Base-by-base conservation (phyloP, 805 yeast species). In the Clavispora fructus region DNA sequence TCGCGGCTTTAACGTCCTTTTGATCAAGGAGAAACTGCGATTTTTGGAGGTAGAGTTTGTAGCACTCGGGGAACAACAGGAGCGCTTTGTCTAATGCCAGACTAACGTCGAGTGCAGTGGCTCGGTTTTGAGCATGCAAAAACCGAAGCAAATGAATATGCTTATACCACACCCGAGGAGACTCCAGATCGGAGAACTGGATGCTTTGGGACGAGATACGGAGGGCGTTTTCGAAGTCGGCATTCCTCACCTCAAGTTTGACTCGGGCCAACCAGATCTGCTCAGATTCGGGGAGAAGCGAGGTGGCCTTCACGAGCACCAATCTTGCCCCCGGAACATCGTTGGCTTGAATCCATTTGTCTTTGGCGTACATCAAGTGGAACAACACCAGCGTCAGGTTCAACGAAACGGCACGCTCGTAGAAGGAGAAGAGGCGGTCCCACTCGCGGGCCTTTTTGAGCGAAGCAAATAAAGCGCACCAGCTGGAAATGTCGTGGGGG, bases 261-360 rank as follows among this genome's bases (percentile, higher is more conserved):
- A 85, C 69, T n/a, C 83, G 73, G 0, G 92, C 92, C 42, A 84
- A 66, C 87, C 89, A 83, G 9, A 88, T 59, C 23, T 75, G 78
- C 49, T 79, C 83, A 49, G 68, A 71, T 0, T 62, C 52, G 1
- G 83, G 77, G 8, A 77, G 63, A 2, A 53, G 44, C 5, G 65
- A 57, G 38, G 77, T 59, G 0, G 85, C 85, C 12, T 69, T 64
- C 2, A 67, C 58, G 6, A 90, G 64, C 4, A 87, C 76, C 1
- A 58, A 54, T 43, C 82, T 67, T 0, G 96, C 85, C 4, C 68
- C 75, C 1, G 59, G 64, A 1, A 75, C 55, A 53, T 85, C 80
- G 1, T 68, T 58, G 2, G 65, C 73, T 23, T 68, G 46, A 39
- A 66, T 63, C 84, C 89, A 81, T 43, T 75, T 68, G 54, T 85